Conservation (phyloP, 768 basidiomycete species). For the Boletus reticulatus region DNA sequence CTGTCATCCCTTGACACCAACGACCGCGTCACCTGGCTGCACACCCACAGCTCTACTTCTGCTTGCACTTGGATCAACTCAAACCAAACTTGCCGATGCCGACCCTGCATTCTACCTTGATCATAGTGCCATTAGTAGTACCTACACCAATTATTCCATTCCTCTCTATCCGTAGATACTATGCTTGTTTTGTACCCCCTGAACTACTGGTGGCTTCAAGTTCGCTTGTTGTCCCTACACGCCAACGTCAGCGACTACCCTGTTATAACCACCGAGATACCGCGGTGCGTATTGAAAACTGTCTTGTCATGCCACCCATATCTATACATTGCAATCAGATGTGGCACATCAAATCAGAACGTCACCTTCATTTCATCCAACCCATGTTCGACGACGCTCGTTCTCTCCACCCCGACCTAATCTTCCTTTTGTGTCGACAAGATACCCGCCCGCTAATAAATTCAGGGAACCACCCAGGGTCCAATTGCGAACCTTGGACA, state of each 20-base stretch:
- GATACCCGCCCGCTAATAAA: neutral
- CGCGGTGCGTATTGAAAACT: neutral
- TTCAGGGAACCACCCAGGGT: neutral
- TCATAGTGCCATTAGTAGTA: too few species aligned
- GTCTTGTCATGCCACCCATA: neutral
- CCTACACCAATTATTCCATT: neutral
- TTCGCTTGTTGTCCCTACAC: neutral
- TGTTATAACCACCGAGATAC: conserved; percentile 3
- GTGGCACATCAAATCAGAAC: neutral
- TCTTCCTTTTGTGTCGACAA: neutral
- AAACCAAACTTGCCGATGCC: conserved; percentile 6
- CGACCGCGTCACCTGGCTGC: neutral
- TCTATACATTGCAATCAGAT: neutral
- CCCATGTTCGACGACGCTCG: neutral
- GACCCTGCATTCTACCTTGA: conserved; percentile 10
- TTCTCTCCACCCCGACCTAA: neutral
- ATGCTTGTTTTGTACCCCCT: too few species aligned
- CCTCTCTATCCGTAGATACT: neutral
- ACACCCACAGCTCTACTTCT: too few species aligned
- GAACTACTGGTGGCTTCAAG: too few species aligned
- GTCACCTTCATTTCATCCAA: conserved; percentile 3
- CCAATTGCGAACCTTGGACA: too few species aligned
- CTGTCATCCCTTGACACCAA: too few species aligned
- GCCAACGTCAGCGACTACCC: conserved; percentile 5
- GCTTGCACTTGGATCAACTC: neutral